These are phyloP conservation scores for Emmonsia crescens DNA, from an alignment of 2,329 filamentous ascomycete genomes.

Conservation along the genomic window DNA sequence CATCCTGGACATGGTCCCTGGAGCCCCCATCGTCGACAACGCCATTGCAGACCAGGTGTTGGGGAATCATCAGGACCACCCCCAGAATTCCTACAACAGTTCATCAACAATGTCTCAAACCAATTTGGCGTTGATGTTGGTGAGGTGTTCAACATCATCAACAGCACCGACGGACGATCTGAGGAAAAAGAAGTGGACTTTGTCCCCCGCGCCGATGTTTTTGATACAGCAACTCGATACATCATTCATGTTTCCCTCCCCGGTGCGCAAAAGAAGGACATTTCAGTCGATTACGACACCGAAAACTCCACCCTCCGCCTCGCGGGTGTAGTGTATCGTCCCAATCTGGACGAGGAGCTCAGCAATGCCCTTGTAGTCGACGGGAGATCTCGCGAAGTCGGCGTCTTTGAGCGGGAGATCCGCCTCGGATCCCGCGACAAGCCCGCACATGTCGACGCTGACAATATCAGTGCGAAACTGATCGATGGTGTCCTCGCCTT, in stretches of 20 bases:
- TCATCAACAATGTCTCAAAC: slow-evolving; percentile 15
- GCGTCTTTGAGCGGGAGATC: slow-evolving; percentile 62
- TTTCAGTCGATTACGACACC: slow-evolving; percentile 65
- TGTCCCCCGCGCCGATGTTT: slow-evolving; percentile 48
- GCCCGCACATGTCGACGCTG: slow-evolving; percentile 53
- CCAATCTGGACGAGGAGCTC: slow-evolving; percentile 58
- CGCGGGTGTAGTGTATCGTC: slow-evolving; percentile 61
- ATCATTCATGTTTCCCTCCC: slow-evolving; percentile 64
- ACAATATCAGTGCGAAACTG: slow-evolving; percentile 61
- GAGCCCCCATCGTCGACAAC: neutral
- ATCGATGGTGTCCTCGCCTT: slow-evolving; percentile 67
- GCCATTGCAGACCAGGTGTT: neutral
- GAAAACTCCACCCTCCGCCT: slow-evolving; percentile 56
- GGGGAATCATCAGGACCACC: neutral
- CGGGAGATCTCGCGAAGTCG: slow-evolving; percentile 65
- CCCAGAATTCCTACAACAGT: neutral
- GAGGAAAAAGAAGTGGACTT: slow-evolving; percentile 24
- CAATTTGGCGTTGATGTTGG: slow-evolving; percentile 22
- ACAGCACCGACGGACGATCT: slow-evolving; percentile 4
- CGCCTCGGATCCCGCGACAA: slow-evolving; percentile 43
- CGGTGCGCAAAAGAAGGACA: slow-evolving; percentile 67
- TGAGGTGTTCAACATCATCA: slow-evolving; percentile 11
- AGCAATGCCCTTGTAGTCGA: slow-evolving; percentile 51
- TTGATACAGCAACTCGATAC: slow-evolving; percentile 55
- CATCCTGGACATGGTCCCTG: neutral